A percentile compares a stretch with the other conserved stretches of the same genome.
Evolutionary conservation across 345 rosid species (phyloP).

Genomic region (Eutrema yunnanense): DNA sequence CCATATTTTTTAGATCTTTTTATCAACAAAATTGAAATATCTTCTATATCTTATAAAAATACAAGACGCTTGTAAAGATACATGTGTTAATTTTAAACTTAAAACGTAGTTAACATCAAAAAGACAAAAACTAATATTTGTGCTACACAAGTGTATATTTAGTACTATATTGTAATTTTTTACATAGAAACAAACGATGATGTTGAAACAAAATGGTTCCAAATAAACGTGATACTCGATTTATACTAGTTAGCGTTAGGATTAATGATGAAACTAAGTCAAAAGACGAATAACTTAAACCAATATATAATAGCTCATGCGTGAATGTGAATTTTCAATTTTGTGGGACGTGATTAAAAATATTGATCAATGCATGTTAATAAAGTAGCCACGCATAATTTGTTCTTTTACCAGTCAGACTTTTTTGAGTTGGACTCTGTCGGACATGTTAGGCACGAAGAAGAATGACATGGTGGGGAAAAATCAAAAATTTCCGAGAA

Average conservation of each 20-base stretch:
- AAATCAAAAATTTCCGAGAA: too few species aligned
- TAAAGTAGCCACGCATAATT: slow-evolving; percentile 19
- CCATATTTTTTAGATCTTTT: background rate
- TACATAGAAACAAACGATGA: background rate
- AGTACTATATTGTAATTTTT: background rate
- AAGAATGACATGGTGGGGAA: too few species aligned
- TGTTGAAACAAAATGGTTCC: too few species aligned
- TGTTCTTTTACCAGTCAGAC: background rate
- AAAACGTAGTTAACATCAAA: background rate
- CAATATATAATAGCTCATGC: background rate
- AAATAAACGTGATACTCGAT: background rate
- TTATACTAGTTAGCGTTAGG: slow-evolving; percentile 16
- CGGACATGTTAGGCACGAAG: too few species aligned
- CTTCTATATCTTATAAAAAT: background rate
- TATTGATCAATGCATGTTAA: slow-evolving; percentile 12
- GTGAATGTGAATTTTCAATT: background rate
- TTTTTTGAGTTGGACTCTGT: too few species aligned
- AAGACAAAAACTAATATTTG: background rate
- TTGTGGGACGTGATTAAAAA: slow-evolving; percentile 25
- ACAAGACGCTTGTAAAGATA: background rate
- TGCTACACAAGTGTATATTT: background rate
- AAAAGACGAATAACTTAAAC: slow-evolving; percentile 1
- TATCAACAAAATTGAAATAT: background rate
- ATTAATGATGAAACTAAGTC: background rate
- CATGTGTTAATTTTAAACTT: background rate